These are phyloP conservation scores for Carex sylvatica DNA, from an alignment of 202 grass and related monocot species.

Conservation along the genomic window DNA sequence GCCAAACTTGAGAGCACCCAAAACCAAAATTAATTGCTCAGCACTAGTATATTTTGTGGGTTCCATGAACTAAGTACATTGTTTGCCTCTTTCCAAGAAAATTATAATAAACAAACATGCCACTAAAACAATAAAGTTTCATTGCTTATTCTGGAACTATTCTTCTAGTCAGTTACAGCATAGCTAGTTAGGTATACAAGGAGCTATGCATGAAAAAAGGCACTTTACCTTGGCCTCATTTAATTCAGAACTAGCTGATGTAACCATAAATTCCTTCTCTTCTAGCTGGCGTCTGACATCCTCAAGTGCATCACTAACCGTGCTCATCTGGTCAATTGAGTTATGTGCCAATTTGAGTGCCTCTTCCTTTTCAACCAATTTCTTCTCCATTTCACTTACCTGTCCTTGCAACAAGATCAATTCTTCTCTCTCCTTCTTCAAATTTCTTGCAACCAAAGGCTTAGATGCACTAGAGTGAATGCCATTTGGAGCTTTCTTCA, in stretches of 20 bases:
- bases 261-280: constrained; percentile 66
- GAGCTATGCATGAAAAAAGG: background rate
- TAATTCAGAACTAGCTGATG: constrained; percentile 61
- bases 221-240: constrained; percentile 66
- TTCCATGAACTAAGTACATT: background rate
- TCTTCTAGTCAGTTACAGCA: background rate
- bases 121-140: background rate
- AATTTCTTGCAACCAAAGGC: constrained; percentile 18
- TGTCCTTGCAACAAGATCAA: constrained; percentile 57
- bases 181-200: background rate
- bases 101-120: background rate
- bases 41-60: background rate
- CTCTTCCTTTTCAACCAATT: constrained; percentile 81
- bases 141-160: background rate
- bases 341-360: constrained; percentile 58
- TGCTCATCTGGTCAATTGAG: constrained; percentile 43
- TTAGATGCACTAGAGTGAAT: constrained; percentile 12
- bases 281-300: constrained; percentile 58
- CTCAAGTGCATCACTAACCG: constrained; percentile 44
- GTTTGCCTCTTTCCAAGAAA: background rate
- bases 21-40: background rate
- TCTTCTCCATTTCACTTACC: constrained; percentile 54
- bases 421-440: constrained; percentile 72
- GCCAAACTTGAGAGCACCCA: background rate
- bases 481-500: constrained; percentile 10